phyloP scores from a whole-genome alignment of 306 rosid genomes.

The Castanospermum australe region DNA sequence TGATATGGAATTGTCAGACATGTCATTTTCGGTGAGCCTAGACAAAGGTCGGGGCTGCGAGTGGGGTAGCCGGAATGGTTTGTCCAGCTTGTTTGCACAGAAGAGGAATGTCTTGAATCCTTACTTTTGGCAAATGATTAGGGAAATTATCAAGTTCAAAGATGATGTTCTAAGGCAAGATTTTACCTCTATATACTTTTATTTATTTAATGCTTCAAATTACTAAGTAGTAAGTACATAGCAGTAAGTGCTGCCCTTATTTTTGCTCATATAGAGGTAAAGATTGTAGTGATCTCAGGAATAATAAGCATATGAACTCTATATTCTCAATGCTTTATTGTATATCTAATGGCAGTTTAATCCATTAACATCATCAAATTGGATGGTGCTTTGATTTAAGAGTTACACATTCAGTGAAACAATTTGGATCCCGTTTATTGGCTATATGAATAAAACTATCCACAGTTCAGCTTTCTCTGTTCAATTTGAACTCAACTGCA shows the following conservation, averaged over 20 bases:
- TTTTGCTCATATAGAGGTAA: not conserved
- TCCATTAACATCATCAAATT: not conserved
- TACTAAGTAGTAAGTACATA: not conserved
- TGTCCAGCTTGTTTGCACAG: constrained; percentile 79
- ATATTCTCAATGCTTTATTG: not conserved
- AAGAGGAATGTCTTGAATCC: constrained; percentile 69
- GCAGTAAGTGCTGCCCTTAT: not conserved
- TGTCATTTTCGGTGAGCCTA: constrained; percentile 82
- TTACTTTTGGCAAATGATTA: constrained; percentile 75
- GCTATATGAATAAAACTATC: not conserved
- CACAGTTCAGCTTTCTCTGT: not conserved
- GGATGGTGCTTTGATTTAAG: not conserved
- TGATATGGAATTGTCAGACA: constrained; percentile 81
- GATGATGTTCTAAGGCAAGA: constrained; percentile 66
- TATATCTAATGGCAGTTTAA: too few relatives aligned
- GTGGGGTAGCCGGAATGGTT: constrained; percentile 88
- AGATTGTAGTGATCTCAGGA: not conserved
- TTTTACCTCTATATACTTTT: not conserved
- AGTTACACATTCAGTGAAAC: not conserved
- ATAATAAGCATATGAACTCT: not conserved
- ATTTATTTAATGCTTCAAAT: not conserved
- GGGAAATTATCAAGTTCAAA: constrained; percentile 75
- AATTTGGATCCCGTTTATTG: not conserved
- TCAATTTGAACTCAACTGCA: not conserved
- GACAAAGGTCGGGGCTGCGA: constrained; percentile 76